A percentile compares a stretch with the other conserved stretches of the same genome.
phyloP scores from a whole-genome alignment of 805 yeast genomes.

The Myxozyma geophila region DNA sequence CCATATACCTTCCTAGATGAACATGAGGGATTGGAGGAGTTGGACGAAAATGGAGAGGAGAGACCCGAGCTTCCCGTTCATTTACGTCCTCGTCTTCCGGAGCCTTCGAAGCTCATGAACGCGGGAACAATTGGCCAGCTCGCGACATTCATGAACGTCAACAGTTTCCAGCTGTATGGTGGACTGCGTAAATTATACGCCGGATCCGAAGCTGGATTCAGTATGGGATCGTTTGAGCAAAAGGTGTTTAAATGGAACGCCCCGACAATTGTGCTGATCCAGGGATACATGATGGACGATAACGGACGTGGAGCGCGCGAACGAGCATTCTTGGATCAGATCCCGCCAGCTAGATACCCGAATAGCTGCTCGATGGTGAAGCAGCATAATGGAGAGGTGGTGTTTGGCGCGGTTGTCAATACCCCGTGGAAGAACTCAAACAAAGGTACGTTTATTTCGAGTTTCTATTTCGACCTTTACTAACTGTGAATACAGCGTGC shows the following conservation, averaged over 20 bases:
- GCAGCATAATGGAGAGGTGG: conserved; percentile 47
- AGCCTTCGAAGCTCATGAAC: conserved; percentile 51
- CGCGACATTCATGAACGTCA: conserved; percentile 46
- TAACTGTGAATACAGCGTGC: conserved; percentile 44
- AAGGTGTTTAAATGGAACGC: conserved; percentile 90
- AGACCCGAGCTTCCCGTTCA: conserved; percentile 8
- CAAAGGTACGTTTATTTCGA: conserved; percentile 44
- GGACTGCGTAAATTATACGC: conserved; percentile 62
- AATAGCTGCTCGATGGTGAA: conserved; percentile 33
- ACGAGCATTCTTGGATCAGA: conserved; percentile 37
- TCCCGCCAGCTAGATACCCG: conserved; percentile 38
- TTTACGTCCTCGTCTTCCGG: conserved; percentile 31
- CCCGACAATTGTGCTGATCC: conserved; percentile 72
- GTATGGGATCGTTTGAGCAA: conserved; percentile 83
- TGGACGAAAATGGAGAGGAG: conserved; percentile 14
- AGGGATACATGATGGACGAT: conserved; percentile 55
- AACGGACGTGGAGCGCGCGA: conserved; percentile 38
- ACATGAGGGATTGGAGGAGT: conserved; percentile 33
- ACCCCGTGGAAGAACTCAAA: conserved; percentile 81
- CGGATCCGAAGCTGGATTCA: conserved; percentile 81
- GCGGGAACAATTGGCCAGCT: conserved; percentile 51
- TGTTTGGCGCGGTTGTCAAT: conserved; percentile 66
- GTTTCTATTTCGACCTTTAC: too few relatives aligned
- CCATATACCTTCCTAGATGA: conserved; percentile 26
- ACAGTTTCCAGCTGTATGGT: conserved; percentile 34